phyloP scores from a whole-genome alignment of 176 grass and related monocot species.

The Rhynchospora pubera region DNA sequence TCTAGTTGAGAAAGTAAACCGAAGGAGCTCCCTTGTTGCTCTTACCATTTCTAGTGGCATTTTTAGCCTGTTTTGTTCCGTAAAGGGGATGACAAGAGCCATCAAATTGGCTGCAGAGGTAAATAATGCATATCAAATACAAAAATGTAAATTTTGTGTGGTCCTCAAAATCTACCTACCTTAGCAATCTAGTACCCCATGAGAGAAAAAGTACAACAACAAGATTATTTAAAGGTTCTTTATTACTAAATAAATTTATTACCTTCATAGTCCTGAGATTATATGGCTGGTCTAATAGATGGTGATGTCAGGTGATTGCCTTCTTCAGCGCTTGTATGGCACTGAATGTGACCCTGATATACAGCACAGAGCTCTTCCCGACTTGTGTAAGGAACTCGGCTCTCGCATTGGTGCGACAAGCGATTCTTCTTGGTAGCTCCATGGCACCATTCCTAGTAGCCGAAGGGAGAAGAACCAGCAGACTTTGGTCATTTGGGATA shows the following conservation, averaged over 20 bases:
- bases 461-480: slow-evolving; percentile 32
- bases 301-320: background rate
- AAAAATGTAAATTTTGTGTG: background rate
- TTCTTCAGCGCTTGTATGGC: slow-evolving; percentile 63
- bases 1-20: slow-evolving; percentile 34
- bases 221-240: too few relatives aligned
- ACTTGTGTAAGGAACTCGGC: slow-evolving; percentile 74
- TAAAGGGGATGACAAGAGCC: slow-evolving; percentile 10
- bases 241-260: background rate
- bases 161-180: background rate
- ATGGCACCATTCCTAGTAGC: slow-evolving; percentile 52
- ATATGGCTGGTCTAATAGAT: background rate
- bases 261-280: background rate
- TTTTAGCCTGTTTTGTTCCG: slow-evolving; percentile 21
- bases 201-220: too few relatives aligned
- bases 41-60: slow-evolving; percentile 28
- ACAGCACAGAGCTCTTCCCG: slow-evolving; percentile 70
- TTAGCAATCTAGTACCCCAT: background rate
- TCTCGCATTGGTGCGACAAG: slow-evolving; percentile 48
- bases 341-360: slow-evolving; percentile 44
- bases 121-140: background rate
- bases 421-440: slow-evolving; percentile 51
- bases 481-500: slow-evolving; percentile 50
- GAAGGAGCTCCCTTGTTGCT: slow-evolving; percentile 35
- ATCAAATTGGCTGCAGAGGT: slow-evolving; percentile 41